Evolutionary conservation across 225 moss, liverwort and hornwort genomes (phyloP).

Genomic region (Takakia lepidozioides): DNA sequence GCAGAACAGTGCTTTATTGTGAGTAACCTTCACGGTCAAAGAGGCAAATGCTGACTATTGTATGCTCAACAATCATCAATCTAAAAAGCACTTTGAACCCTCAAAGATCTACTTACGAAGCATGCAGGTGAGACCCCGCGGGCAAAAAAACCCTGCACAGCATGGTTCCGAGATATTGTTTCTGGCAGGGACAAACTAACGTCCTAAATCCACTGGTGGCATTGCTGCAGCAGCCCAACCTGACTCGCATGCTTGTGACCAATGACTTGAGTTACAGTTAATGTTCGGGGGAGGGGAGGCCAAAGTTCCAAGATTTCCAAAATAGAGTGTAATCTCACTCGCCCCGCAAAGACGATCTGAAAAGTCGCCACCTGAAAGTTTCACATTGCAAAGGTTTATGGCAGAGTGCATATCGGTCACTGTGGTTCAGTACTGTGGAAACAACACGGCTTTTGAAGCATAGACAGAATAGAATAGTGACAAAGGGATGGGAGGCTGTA

Average conservation of each 20-base stretch:
- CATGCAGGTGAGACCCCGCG: slow-evolving; percentile 91
- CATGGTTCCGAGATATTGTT: slow-evolving; percentile 47
- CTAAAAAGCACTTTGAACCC: too few relatives aligned
- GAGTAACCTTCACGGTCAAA: too few relatives aligned
- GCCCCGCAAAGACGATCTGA: slow-evolving; percentile 31
- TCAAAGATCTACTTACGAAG: too few relatives aligned
- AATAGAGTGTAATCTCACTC: slow-evolving; percentile 48
- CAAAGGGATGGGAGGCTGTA: too few relatives aligned
- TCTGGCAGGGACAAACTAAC: slow-evolving; percentile 30
- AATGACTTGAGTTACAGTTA: slow-evolving; percentile 48
- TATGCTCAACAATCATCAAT: too few relatives aligned
- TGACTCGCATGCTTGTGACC: slow-evolving; percentile 55
- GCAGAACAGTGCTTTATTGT: too few relatives aligned
- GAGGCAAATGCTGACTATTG: too few relatives aligned
- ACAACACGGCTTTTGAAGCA: too few relatives aligned
- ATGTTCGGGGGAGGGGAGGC: slow-evolving; percentile 42
- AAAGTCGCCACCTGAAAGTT: slow-evolving; percentile 44
- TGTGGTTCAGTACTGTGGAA: too few relatives aligned
- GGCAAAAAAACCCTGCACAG: slow-evolving; percentile 88
- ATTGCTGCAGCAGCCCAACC: slow-evolving; percentile 51
- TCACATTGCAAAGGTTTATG: too few relatives aligned
- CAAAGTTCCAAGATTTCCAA: slow-evolving; percentile 32
- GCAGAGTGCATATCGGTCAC: too few relatives aligned
- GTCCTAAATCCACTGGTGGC: slow-evolving; percentile 22
- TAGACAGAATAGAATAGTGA: too few relatives aligned